Evolutionary conservation across 441 rosid genomes (phyloP), one percentile per base, ranked within the genome.

Genomic region (Pelargonium hybrid): DNA sequence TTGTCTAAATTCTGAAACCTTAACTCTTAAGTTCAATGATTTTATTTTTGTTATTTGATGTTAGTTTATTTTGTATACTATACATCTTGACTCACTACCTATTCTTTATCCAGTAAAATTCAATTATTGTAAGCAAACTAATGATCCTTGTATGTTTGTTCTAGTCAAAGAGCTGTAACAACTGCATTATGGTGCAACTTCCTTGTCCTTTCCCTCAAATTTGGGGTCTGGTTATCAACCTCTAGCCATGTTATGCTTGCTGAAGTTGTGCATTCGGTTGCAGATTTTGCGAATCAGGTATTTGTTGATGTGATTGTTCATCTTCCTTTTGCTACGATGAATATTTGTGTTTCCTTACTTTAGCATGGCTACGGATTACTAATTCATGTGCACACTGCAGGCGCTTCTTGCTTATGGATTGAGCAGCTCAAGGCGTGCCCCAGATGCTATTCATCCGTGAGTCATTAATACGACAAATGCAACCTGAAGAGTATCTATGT

Each of bases 281-380:
- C 98, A 52, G 98, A 94, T 86, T 88, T 94, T 72, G 98, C 98
- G 56, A 94, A 94, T 80, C 98, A 94, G 97, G 98, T 87, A 75
- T 34, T 17, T 66, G 20, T 74, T 63, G 39, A 67, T 65, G 7
- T 68, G 18, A 10, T 66, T 59, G 11, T 48, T 47, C 10, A 21
- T 1, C 17, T 31, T 20, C 6, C n/a, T n/a, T n/a, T n/a, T n/a
- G n/a, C 20, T 50, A 45, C 66, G 48, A 14, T 26, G 37, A 7
- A 41, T 18, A 65, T n/a, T n/a, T n/a, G 11, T 29, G 13, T 18
- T 15, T 21, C 54, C 17, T 4, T 66, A 23, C 14, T 66, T 77
- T 45, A 48, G 64, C 8, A 69, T 69, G 34, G 68, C 54, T 68
- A 23, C 72, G 52, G 52, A 74, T 43, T 74, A 66, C 82, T 88